Evolutionary conservation across 2,329 filamentous ascomycete genomes (phyloP).

Genomic region (Aureobasidium sp.): DNA sequence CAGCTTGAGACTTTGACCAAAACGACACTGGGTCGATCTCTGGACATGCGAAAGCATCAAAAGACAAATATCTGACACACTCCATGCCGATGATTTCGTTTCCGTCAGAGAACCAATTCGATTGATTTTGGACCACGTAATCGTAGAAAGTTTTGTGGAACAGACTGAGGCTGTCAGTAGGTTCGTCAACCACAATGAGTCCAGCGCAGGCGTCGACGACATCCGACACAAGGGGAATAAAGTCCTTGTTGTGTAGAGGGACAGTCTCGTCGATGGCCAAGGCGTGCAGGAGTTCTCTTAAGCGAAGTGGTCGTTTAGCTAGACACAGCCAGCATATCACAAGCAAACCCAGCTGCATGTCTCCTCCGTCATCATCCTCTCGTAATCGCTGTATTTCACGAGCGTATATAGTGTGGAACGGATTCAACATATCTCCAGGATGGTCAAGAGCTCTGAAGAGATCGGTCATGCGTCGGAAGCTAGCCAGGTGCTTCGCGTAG

Average conservation of each 20-base stretch:
- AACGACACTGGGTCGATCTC: too few species aligned
- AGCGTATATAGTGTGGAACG: not conserved
- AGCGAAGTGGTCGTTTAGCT: not conserved
- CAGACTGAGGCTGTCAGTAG: not conserved
- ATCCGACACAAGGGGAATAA: too few species aligned
- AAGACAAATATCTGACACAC: not conserved
- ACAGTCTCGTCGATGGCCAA: not conserved
- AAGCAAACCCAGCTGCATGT: not conserved
- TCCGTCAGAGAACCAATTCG: not conserved
- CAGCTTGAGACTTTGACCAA: too few species aligned
- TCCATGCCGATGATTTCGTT: not conserved
- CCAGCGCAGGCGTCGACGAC: not conserved
- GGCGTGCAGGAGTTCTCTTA: not conserved
- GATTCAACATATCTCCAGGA: not conserved
- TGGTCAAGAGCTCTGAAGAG: too few species aligned
- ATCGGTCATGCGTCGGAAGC: too few species aligned
- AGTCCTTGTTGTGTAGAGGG: too few species aligned
- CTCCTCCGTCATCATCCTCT: not conserved
- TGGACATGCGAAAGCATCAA: not conserved
- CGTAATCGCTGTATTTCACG: not conserved
- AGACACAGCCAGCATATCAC: not conserved
- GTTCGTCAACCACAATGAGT: not conserved
- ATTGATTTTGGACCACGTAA: not conserved
- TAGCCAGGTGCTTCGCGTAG: not conserved
- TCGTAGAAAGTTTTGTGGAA: not conserved